Evolutionary conservation across 2,329 filamentous ascomycete genomes (phyloP).

Genomic region (Monilinia vaccinii-corymbosi): DNA sequence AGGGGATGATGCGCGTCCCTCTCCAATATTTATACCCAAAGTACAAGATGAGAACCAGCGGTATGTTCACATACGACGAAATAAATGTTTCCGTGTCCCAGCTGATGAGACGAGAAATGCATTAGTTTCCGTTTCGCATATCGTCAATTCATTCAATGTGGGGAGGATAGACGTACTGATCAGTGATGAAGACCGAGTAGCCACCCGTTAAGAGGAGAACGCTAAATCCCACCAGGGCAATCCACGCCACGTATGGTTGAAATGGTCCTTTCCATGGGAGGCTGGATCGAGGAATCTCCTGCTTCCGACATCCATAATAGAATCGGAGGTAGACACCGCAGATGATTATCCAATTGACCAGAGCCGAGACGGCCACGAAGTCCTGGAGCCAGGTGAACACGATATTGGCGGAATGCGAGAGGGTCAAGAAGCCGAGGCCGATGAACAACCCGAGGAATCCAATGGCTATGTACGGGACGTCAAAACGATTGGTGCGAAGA

Average conservation of each 20-base stretch:
- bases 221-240: conserved; percentile 49
- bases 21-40: conserved; percentile 45
- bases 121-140: not conserved
- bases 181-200: conserved; percentile 52
- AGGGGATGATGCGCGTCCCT: conserved; percentile 35
- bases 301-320: conserved; percentile 43
- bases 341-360: conserved; percentile 55
- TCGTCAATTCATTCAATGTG: too few relatives aligned
- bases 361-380: conserved; percentile 51
- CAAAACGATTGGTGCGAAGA: conserved; percentile 46
- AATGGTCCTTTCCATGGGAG: conserved; percentile 43
- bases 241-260: conserved; percentile 50
- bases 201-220: conserved; percentile 62
- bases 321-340: conserved; percentile 50
- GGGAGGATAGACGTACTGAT: conserved; percentile 30
- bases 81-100: conserved; percentile 51
- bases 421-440: conserved; percentile 60
- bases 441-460: conserved; percentile 46
- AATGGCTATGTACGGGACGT: conserved; percentile 49
- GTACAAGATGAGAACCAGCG: conserved; percentile 35
- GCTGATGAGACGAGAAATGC: not conserved
- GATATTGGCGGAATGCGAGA: conserved; percentile 44
- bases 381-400: conserved; percentile 59
- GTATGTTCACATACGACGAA: conserved; percentile 47
- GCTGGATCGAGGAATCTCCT: conserved; percentile 40